Base-by-base conservation (phyloP, 495 filamentous ascomycete genomes). In the Aspergillus funiculosus region DNA sequence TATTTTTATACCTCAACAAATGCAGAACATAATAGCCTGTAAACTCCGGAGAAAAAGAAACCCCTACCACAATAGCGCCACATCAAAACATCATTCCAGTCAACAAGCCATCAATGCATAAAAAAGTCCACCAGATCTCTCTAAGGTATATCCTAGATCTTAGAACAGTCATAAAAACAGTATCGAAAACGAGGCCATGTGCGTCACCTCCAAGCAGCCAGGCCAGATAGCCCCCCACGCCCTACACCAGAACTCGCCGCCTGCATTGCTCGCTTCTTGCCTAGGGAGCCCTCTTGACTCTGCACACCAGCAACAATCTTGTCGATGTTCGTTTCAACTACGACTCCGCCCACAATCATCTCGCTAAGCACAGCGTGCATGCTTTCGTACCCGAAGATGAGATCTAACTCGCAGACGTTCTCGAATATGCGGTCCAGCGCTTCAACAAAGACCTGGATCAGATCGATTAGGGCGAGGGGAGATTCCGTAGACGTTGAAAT, bases 371-470 rank as follows among this genome's bases (percentile, higher is more conserved):
- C 79, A 4, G 92, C 86, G 69, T 98, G 92, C 62, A 97, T 77
- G 21, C 88, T 90, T 76, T 98, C 92, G 62, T 95, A 98, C 54
- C 95, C 95, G 71, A 97, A 98, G 64, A 97, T 98, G 43, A 98
- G 75, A 61, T 98, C 92, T 37, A 98, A 71, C 67, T 98, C 92
- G 73, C 92, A 98, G 18, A 98, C 92, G 56, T 97, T 95, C 71
- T 96, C 91, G 61, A 97, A 97, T 42, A 98, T 74, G 44, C 87
- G 78, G 63, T 98, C 92, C 15, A 98, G 77, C 14, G 94, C 80
- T 67, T 97, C 91, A 41, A 98, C 92, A 52, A 95, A 97, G 19
- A 97, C 92, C 64, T 97, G 92, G 56, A 98, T 96, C 38, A 98
- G 71, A 66, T 98, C 92, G 24, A 98, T 87, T 1, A 98, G 76